phyloP scores from a whole-genome alignment of 768 basidiomycete genomes.

The Boletus subparvulus region DNA sequence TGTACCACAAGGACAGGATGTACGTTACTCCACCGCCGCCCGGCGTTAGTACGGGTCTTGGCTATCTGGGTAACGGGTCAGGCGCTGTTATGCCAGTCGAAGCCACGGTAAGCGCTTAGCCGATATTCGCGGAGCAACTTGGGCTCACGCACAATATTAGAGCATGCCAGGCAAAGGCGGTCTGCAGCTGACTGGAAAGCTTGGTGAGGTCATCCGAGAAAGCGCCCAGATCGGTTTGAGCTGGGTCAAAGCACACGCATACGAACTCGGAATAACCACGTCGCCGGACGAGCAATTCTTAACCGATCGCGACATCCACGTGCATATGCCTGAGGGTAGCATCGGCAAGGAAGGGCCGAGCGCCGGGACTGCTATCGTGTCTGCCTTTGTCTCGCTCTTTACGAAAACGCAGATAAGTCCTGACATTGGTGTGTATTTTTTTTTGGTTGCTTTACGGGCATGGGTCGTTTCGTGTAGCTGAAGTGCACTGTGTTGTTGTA shows the following conservation, averaged over 20 bases:
- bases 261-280: slow-evolving; percentile 81
- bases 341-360: slow-evolving; percentile 96
- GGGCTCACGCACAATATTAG: slow-evolving; percentile 37
- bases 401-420: slow-evolving; percentile 80
- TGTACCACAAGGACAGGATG: slow-evolving; percentile 94
- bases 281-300: slow-evolving; percentile 73
- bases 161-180: slow-evolving; percentile 95
- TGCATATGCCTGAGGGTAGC: slow-evolving; percentile 96
- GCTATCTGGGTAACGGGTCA: slow-evolving; percentile 94
- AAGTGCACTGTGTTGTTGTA: slow-evolving; percentile 28
- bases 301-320: slow-evolving; percentile 84
- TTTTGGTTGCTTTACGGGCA: not conserved
- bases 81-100: slow-evolving; percentile 98
- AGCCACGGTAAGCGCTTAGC: slow-evolving; percentile 63
- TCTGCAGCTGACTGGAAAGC: slow-evolving; percentile 92
- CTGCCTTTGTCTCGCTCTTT: slow-evolving; percentile 90
- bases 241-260: slow-evolving; percentile 91
- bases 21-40: slow-evolving; percentile 79
- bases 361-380: slow-evolving; percentile 91
- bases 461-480: not conserved
- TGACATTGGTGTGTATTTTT: slow-evolving; percentile 70
- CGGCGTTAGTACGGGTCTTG: slow-evolving; percentile 92
- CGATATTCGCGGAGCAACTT: not conserved
- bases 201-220: slow-evolving; percentile 97
- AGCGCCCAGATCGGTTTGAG: slow-evolving; percentile 92